Base-by-base conservation (phyloP, 2,329 filamentous ascomycete species). In the Aaosphaeria pasadenensis region DNA sequence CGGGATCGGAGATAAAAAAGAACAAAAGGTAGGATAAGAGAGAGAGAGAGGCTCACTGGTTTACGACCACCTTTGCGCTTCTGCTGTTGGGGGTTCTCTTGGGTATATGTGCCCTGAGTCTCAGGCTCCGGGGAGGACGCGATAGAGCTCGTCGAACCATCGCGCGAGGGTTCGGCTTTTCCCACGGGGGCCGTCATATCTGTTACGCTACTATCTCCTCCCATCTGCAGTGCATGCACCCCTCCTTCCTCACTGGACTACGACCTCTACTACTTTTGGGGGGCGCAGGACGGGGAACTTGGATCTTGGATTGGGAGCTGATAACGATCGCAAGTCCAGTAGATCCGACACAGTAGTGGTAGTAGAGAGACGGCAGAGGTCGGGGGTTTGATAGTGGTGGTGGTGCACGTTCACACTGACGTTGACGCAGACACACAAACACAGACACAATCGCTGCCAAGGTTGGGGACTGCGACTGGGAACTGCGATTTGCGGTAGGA, bases 1-100 rank as follows among this genome's bases (percentile, higher is more conserved):
- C 17, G 17, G 17, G 17, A 24, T 24, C 17, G 17, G 17, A 24
- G 17, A 24, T 24, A 24, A 24, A 24, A 24, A 24, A 24, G 17
- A 24, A 24, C 17, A 24, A 24, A 24, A 24, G 33, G 33, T 9
- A 36, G 33, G 13, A 9, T 11, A 36, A 36, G 33, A 36, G 39
- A 40, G 39, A 57, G 46, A 43, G 30, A 45, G 38, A 39, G 45
- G 80, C 83, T 73, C 85, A 97, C 94, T 67, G 94, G 94, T 78
- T 97, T 99, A 67, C 94, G 86, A 53, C 94, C 94, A 66, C 94
- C 94, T 78, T 99, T 99, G 67, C 94, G 85, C 80, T 99, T 99
- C 68, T 91, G 91, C 66, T 74, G 74, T 47, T 67, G 66, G 50
- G 72, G 71, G 57, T 74, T 69, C 54, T 73, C 63, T 56, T 72